phyloP scores from a whole-genome alignment of 164 flowering plant genomes.

The Euptelea pleiosperma region DNA sequence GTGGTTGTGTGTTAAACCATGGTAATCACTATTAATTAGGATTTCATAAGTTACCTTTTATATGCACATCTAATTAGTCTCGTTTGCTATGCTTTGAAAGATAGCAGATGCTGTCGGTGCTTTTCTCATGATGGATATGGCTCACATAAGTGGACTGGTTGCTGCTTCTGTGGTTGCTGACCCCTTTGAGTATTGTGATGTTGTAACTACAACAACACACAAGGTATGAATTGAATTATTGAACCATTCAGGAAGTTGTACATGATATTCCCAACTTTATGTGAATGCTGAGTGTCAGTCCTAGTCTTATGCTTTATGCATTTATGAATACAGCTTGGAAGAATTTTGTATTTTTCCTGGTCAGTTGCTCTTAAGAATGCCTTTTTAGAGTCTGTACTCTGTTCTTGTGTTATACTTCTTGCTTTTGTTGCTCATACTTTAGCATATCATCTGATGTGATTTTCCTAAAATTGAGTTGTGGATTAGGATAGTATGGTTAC shows the following conservation, averaged over 20 bases:
- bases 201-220: constrained; percentile 96
- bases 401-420: no score
- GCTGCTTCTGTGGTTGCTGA: constrained; percentile 89
- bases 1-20: neutral
- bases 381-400: no score
- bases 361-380: no score
- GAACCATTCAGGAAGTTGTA: neutral
- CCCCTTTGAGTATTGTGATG: constrained; percentile 91
- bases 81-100: constrained; percentile 32
- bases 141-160: constrained; percentile 93
- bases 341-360: neutral
- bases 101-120: constrained; percentile 91
- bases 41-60: neutral
- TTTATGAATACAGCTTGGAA: no score
- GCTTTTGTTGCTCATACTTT: no score
- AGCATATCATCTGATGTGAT: no score
- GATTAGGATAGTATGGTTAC: no score
- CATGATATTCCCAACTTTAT: neutral
- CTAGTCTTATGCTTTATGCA: neutral
- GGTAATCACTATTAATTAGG: neutral
- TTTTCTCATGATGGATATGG: constrained; percentile 99
- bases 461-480: no score
- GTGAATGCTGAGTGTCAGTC: no score
- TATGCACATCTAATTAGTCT: constrained; percentile 9
- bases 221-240: constrained; percentile 47